These are phyloP conservation scores for Cafeteria roenbergensis DNA, from an alignment of 108 stramenopile species.

Conservation along the genomic window DNA sequence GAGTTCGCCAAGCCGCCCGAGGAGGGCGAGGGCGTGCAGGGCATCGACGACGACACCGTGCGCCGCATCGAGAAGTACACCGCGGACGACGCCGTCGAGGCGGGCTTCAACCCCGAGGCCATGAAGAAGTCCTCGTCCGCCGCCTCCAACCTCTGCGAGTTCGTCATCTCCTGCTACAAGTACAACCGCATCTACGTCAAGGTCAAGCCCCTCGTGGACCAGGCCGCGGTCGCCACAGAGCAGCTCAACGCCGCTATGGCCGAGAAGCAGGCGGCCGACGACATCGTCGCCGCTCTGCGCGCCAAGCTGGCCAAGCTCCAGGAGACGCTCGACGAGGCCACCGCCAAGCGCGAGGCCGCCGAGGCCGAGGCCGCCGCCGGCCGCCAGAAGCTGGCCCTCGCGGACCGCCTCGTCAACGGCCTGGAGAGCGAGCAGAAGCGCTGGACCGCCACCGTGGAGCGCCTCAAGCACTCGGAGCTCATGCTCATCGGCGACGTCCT, in stretches of 20 bases:
- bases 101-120: constrained; percentile 55
- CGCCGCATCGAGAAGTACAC: constrained; percentile 44
- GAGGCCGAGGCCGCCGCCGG: constrained; percentile 62
- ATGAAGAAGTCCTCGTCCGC: constrained; percentile 70
- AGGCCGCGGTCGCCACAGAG: constrained; percentile 55
- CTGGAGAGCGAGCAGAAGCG: constrained; percentile 68
- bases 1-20: constrained; percentile 30
- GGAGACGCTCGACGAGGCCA: constrained; percentile 40
- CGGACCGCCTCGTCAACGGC: constrained; percentile 65
- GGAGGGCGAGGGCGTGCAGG: constrained; percentile 44
- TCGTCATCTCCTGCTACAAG: constrained; percentile 66
- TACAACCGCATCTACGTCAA: constrained; percentile 80
- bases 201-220: constrained; percentile 75
- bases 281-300: constrained; percentile 52
- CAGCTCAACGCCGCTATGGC: constrained; percentile 48
- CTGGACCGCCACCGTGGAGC: constrained; percentile 66
- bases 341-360: constrained; percentile 60
- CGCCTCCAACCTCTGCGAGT: constrained; percentile 67
- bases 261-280: constrained; percentile 40
- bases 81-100: constrained; percentile 32
- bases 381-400: constrained; percentile 52
- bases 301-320: constrained; percentile 49
- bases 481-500: constrained; percentile 72
- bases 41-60: constrained; percentile 54
- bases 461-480: constrained; percentile 44